These are phyloP conservation scores for Colletotrichum acutatum DNA, from an alignment of 2,329 filamentous ascomycete genomes.

Conservation along the genomic window DNA sequence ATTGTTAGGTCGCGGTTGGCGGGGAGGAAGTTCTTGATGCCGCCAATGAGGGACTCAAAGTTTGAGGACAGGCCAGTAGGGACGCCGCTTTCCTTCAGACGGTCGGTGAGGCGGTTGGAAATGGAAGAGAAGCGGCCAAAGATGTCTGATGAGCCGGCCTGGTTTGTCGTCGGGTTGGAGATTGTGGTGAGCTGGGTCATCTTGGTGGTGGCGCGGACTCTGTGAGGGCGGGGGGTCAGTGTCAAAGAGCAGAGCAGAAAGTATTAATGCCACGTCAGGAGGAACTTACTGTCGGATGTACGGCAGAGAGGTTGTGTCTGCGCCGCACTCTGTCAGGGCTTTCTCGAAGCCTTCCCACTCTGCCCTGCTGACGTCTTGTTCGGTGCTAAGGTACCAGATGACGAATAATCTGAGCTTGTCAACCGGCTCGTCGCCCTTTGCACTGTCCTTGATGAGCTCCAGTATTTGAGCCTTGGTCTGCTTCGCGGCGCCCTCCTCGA, in stretches of 20 bases:
- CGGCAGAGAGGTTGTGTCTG: slow-evolving; percentile 80
- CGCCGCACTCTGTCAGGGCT: slow-evolving; percentile 79
- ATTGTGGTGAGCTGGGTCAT: slow-evolving; percentile 98
- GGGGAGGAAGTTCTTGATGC: slow-evolving; percentile 98
- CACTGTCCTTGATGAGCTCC: slow-evolving; percentile 82
- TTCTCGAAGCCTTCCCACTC: slow-evolving; percentile 91
- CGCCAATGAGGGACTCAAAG: slow-evolving; percentile 92
- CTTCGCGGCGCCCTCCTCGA: slow-evolving; percentile 93
- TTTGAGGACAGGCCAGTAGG: slow-evolving; percentile 77
- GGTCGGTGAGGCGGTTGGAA: slow-evolving; percentile 90
- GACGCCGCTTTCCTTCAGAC: slow-evolving; percentile 89
- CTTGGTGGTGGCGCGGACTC: slow-evolving; percentile 91
- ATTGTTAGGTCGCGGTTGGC: slow-evolving; percentile 94
- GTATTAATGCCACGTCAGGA: background rate
- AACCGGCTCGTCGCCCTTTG: slow-evolving; percentile 83
- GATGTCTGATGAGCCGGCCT: slow-evolving; percentile 75
- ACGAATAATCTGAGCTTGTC: slow-evolving; percentile 96
- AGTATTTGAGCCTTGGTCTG: slow-evolving; percentile 90
- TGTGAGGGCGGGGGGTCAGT: slow-evolving; percentile 45
- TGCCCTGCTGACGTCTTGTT: slow-evolving; percentile 83
- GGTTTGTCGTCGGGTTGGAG: slow-evolving; percentile 77
- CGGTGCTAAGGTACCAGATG: slow-evolving; percentile 96
- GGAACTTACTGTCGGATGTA: slow-evolving; percentile 84
- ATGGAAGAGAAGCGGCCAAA: slow-evolving; percentile 95
- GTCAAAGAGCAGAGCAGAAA: too few relatives aligned